phyloP scores from a whole-genome alignment of 441 rosid genomes.

The Capsella rubella region DNA sequence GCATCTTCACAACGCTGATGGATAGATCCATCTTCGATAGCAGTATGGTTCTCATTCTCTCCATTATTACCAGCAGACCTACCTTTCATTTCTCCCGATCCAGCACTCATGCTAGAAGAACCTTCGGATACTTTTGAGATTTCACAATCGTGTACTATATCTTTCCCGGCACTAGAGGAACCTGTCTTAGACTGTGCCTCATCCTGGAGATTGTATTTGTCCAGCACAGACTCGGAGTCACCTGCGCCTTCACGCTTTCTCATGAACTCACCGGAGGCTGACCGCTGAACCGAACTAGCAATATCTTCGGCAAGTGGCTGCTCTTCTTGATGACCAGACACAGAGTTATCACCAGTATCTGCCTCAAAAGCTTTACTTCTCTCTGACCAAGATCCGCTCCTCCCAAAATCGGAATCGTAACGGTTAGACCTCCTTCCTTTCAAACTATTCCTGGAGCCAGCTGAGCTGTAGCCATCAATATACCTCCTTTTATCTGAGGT shows the following conservation, averaged over 20 bases:
- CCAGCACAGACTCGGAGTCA: conserved; percentile 57
- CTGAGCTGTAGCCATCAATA: conserved; percentile 61
- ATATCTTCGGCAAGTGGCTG: conserved; percentile 62
- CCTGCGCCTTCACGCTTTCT: conserved; percentile 61
- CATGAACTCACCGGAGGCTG: conserved; percentile 50
- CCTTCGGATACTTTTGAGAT: conserved; percentile 52
- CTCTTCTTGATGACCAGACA: conserved; percentile 65
- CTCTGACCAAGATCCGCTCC: conserved; percentile 78
- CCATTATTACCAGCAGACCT: conserved; percentile 38
- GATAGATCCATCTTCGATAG: conserved; percentile 47
- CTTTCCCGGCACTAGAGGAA: conserved; percentile 59
- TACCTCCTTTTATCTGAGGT: conserved; percentile 68
- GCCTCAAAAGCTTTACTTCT: conserved; percentile 59
- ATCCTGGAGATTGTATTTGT: conserved; percentile 52
- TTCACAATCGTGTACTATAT: conserved; percentile 50
- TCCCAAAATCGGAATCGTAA: conserved; percentile 70
- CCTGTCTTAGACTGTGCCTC: conserved; percentile 63
- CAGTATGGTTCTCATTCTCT: conserved; percentile 52
- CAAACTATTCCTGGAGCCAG: conserved; percentile 56
- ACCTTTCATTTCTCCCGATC: conserved; percentile 57
- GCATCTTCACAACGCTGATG: conserved; percentile 48
- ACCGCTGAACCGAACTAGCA: conserved; percentile 59
- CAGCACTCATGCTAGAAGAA: conserved; percentile 49
- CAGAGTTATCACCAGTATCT: conserved; percentile 61
- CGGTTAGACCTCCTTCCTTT: conserved; percentile 72